Evolutionary conservation across 2,329 filamentous ascomycete species (phyloP).

Genomic region (Cladophialophora psammophila): DNA sequence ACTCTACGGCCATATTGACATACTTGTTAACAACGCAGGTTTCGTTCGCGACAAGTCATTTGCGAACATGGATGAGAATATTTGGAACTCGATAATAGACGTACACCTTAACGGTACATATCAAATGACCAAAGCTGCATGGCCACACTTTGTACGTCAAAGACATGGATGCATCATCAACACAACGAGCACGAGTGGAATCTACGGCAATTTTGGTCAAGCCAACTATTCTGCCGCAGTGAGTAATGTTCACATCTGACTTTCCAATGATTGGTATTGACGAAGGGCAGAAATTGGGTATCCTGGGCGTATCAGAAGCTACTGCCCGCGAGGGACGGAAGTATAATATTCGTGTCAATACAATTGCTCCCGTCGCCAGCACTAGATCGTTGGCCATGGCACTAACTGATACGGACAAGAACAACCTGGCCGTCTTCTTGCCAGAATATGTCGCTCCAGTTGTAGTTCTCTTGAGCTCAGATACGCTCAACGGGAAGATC

Average conservation of each 20-base stretch:
- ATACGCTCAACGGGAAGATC: conserved; percentile 71
- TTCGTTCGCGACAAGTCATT: conserved; percentile 98
- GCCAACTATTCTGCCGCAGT: conserved; percentile 92
- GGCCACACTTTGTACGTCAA: conserved; percentile 97
- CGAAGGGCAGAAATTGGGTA: conserved; percentile 75
- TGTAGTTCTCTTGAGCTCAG: conserved; percentile 82
- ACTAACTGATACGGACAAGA: conserved; percentile 84
- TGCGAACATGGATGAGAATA: conserved; percentile 91
- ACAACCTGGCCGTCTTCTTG: conserved; percentile 95
- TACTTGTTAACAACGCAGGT: conserved; percentile 96
- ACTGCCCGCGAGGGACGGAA: conserved; percentile 91
- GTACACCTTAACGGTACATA: conserved; percentile 94
- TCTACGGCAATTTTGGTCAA: conserved; percentile 99
- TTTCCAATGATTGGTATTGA: conserved; percentile 16
- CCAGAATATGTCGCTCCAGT: conserved; percentile 96
- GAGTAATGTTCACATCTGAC: conserved; percentile 47
- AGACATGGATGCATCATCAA: conserved; percentile 97
- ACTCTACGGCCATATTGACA: conserved; percentile 88
- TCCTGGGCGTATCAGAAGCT: conserved; percentile 91
- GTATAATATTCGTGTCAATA: conserved; percentile 98
- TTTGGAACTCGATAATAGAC: conserved; percentile 89
- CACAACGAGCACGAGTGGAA: conserved; percentile 93
- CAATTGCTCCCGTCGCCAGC: conserved; percentile 94
- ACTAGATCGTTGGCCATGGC: conserved; percentile 85
- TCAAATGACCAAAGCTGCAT: conserved; percentile 94